These are phyloP conservation scores for Chytriomyces confervae DNA, from an alignment of 192 early-diverging fungal species.

Conservation along the genomic window DNA sequence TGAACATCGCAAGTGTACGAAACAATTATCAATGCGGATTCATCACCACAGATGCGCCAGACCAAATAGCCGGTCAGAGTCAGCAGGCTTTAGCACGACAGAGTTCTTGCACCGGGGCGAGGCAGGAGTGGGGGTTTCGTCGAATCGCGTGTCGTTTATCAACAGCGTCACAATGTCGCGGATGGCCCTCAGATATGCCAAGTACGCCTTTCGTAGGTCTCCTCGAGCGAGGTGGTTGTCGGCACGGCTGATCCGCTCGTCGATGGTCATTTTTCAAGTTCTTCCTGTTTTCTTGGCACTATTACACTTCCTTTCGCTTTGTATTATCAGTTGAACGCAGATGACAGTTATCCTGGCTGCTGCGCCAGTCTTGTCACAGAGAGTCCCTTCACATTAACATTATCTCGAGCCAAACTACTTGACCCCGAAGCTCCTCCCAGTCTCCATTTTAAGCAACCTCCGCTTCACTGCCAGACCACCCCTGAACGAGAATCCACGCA, in stretches of 20 bases:
- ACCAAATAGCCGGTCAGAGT: slow-evolving; percentile 34
- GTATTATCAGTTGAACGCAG: slow-evolving; percentile 7
- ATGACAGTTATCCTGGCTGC: too few relatives aligned
- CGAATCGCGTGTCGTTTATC: slow-evolving; percentile 13
- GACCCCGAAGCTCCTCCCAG: background rate
- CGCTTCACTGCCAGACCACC: slow-evolving; percentile 21
- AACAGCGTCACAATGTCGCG: slow-evolving; percentile 19
- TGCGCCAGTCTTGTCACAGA: too few relatives aligned
- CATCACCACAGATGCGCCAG: slow-evolving; percentile 38
- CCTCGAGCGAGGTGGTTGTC: slow-evolving; percentile 30
- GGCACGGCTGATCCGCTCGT: slow-evolving; percentile 20
- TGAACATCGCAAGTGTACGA: background rate
- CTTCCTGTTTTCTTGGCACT: background rate
- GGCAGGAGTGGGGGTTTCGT: background rate
- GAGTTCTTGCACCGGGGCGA: background rate
- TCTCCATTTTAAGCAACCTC: slow-evolving; percentile 20
- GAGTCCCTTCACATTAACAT: too few relatives aligned
- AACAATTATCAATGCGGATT: background rate
- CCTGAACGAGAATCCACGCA: slow-evolving; percentile 25
- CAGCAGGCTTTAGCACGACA: slow-evolving; percentile 14
- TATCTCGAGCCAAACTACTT: background rate
- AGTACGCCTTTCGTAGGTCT: slow-evolving; percentile 12
- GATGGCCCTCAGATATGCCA: slow-evolving; percentile 26
- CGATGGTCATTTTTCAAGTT: slow-evolving; percentile 7
- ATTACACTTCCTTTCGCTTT: background rate